A percentile compares a stretch with the other conserved stretches of the same genome.
Evolutionary conservation across 2,329 filamentous ascomycete genomes (phyloP).

Genomic region (Fusarium sp.): DNA sequence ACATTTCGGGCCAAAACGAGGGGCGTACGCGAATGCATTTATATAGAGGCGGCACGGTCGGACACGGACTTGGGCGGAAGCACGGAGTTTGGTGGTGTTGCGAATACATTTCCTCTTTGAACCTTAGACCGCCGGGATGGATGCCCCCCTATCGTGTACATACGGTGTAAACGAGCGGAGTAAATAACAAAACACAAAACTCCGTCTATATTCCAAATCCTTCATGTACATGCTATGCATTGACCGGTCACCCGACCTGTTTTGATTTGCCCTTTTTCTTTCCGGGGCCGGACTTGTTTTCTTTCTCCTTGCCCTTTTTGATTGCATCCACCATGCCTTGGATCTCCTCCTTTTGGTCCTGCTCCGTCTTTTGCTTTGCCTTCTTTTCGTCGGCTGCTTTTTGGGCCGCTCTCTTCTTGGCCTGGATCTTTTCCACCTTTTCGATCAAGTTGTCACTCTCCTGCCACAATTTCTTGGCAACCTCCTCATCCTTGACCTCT

Average conservation of each 20-base stretch:
- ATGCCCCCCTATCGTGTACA: not conserved
- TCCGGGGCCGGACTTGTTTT: conserved; percentile 40
- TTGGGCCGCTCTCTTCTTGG: conserved; percentile 64
- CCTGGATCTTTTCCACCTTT: conserved; percentile 79
- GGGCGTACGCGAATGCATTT: conserved; percentile 4
- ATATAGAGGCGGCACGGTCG: conserved; percentile 15
- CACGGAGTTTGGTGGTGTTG: conserved; percentile 23
- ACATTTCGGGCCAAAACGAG: not conserved
- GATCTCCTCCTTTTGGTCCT: conserved; percentile 52
- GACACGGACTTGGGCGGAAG: conserved; percentile 31
- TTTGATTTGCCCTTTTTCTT: conserved; percentile 48
- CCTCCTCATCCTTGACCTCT: conserved; percentile 83
- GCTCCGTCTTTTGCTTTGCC: conserved; percentile 56
- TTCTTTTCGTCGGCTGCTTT: conserved; percentile 57
- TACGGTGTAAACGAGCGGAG: not conserved
- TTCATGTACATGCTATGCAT: conserved; percentile 29
- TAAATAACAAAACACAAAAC: not conserved
- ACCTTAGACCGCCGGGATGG: conserved; percentile 21
- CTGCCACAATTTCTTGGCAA: conserved; percentile 91
- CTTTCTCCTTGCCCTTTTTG: conserved; percentile 59
- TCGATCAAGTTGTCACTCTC: conserved; percentile 89
- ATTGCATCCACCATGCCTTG: conserved; percentile 61
- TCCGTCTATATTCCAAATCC: conserved; percentile 42
- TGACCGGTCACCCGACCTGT: conserved; percentile 9
- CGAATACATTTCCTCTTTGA: not conserved